Base-by-base conservation (phyloP, 176 grass and related monocot genomes). In the Avena atlantica region DNA sequence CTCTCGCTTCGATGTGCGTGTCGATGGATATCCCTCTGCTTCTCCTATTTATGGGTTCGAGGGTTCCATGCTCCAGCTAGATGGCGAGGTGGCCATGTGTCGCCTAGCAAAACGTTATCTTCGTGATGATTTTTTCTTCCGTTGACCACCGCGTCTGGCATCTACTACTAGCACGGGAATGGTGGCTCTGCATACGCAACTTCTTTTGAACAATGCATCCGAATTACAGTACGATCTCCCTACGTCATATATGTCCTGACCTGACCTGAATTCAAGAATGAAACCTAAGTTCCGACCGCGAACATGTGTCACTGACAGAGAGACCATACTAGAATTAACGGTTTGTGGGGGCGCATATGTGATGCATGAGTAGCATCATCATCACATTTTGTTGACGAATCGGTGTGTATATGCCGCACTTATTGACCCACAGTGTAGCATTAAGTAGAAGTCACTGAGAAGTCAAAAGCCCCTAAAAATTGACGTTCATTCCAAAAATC, bases 1-100 rank as follows among this genome's bases (percentile, higher is more conserved):
- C 49, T 72, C 63, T 63, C 31, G 53, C 71, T 16, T 36, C 5
- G 51, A 24, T 9, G 1, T 23, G 44, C 14, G 44, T 31, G 47
- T 48, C 20, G 65, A 47, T 58, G 50, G n/a, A 4, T n/a, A 11
- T 11, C 51, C 47, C 23, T 23, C 16, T 16, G 12, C 17, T 60
- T 70, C 51, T 19, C 63, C 51, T 83, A 79, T 87, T 90, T 87
- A 90, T 90, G 68, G 86, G 15, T 4, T 79, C 56, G 57, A 79
- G 47, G 21, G 20, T 14, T 4, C 23, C 21, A 75, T 29, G 23
- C 74, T 74, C 73, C 81, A 79, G 69, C 57, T 24, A 34, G 5
- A 70, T 65, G 2, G 65, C 27, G 53, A 79, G 44, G 31, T 85
- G 40, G 40, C n/a, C 66, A 72, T 55, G 81, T 73, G 9, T 64